Evolutionary conservation across 805 yeast genomes (phyloP), one percentile per base, ranked within the genome.

Genomic region (Isabelozyma pseudorhagii): DNA sequence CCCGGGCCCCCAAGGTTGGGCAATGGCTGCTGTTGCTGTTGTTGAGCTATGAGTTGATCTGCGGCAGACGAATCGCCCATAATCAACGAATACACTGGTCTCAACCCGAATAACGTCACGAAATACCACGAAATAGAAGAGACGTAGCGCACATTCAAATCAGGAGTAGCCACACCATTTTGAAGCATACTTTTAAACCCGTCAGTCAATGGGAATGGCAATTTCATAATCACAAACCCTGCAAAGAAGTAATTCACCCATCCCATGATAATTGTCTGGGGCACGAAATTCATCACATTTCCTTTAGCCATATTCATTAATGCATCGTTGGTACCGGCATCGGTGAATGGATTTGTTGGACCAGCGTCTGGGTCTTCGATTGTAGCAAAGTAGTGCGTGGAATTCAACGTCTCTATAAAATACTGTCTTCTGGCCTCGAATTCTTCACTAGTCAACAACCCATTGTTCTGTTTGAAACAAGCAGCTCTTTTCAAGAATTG

Each of bases 41-140:
- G 78, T 50, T 64, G 74, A 46, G 68, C 68, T 54, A 72, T 68
- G 58, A 80, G 64, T 41, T 75, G 74, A 42, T 74, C 71, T 1
- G 75, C 81, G 43, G 78, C 72, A 6, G 72, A 66, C 3, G 71
- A 62, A 50, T 79, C 82, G 10, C 83, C 84, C 55, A 89, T 77
- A 7, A 91, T 54, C 47, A 93, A 76, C 38, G 87, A 79, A 64
- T 85, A 87, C 1, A 94, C 84, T 0, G 97, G 87, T 56, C 82
- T 81, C 52, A 94, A 77, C 28, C 98, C 98, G 46, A 92, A 67
- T 52, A 90, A 80, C 48, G 90, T 88, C 47, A 93, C 87, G 65
- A 94, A 89, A 66, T 93, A 94, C 98, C 98, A 94, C 5, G 97
- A 90, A 17, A 94, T 86, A 3, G 97, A 84, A 38, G 94, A 85